These are phyloP conservation scores for Penicillium digitatum DNA, from an alignment of 2,329 filamentous ascomycete genomes.

Conservation along the genomic window DNA sequence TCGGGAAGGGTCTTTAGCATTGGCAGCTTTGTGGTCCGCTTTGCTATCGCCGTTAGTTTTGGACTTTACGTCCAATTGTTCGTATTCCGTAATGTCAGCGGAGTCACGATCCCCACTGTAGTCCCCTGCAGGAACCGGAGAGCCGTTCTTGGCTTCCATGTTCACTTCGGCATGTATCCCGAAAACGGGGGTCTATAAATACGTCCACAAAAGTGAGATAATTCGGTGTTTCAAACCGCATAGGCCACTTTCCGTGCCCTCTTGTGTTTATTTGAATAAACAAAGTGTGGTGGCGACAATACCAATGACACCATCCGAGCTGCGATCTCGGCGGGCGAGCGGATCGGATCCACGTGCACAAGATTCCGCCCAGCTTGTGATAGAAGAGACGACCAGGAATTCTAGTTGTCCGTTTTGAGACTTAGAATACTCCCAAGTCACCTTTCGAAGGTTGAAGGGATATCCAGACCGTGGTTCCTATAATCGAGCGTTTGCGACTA, in stretches of 20 bases:
- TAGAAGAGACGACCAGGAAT: conserved; percentile 8
- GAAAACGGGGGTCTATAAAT: neutral
- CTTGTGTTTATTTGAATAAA: conserved; percentile 12
- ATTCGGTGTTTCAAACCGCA: neutral
- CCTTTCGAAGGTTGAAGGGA: neutral
- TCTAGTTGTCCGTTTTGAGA: neutral
- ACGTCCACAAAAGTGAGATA: neutral
- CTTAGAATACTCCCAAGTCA: neutral
- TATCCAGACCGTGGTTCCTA: conserved; percentile 8
- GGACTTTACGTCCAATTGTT: conserved; percentile 42
- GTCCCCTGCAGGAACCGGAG: conserved; percentile 36
- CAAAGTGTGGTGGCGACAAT: conserved; percentile 14
- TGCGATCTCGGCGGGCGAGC: conserved; percentile 14
- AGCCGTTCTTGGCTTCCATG: conserved; percentile 35
- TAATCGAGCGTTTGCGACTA: conserved; percentile 23
- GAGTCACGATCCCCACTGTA: conserved; percentile 39
- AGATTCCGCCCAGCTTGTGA: conserved; percentile 4
- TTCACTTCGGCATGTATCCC: conserved; percentile 33
- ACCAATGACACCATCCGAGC: conserved; percentile 18
- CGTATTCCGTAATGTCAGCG: conserved; percentile 36
- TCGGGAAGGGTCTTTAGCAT: conserved; percentile 82
- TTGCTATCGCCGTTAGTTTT: conserved; percentile 49
- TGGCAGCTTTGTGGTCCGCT: conserved; percentile 56
- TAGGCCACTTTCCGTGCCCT: conserved; percentile 2
- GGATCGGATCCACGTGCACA: conserved; percentile 18